Evolutionary conservation across 192 early-diverging fungal species (phyloP).

Genomic region (Backusella liffmaniae): DNA sequence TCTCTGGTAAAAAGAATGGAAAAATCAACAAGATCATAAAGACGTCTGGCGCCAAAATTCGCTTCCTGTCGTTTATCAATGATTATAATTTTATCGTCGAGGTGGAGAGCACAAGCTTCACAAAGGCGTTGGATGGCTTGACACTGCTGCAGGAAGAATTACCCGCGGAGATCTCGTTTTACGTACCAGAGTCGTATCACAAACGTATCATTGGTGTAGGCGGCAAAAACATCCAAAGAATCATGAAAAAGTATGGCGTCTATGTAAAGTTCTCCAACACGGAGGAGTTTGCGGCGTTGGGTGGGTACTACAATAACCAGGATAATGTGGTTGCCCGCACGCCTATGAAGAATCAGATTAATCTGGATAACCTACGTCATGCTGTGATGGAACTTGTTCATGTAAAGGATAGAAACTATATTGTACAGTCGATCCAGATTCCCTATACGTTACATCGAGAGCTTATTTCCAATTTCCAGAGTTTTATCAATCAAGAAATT

Average conservation of each 20-base stretch:
- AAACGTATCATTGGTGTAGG: conserved; percentile 88
- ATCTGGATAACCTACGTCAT: conserved; percentile 63
- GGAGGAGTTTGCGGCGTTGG: conserved; percentile 73
- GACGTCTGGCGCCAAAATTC: conserved; percentile 64
- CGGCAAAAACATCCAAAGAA: conserved; percentile 85
- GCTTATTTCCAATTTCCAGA: conserved; percentile 38
- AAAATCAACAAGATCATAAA: conserved; percentile 88
- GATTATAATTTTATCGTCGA: conserved; percentile 84
- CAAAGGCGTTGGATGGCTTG: conserved; percentile 65
- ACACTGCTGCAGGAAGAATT: conserved; percentile 73
- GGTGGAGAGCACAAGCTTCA: conserved; percentile 53
- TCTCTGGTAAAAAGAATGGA: conserved; percentile 87
- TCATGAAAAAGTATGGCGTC: conserved; percentile 88
- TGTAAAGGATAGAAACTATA: conserved; percentile 51
- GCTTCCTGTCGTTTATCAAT: conserved; percentile 59
- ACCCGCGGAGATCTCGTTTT: conserved; percentile 83
- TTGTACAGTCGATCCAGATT: conserved; percentile 46
- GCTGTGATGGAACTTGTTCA: conserved; percentile 57
- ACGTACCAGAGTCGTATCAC: conserved; percentile 78
- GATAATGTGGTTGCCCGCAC: conserved; percentile 86
- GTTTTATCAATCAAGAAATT: conserved; percentile 45
- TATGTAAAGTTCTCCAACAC: conserved; percentile 89
- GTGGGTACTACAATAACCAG: conserved; percentile 79
- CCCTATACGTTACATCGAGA: conserved; percentile 59
- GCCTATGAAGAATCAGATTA: conserved; percentile 77